A percentile compares a stretch with the other conserved stretches of the same genome.
These are phyloP conservation scores for Irpex sp. DNA, from an alignment of 1,284 basidiomycete genomes.

Conservation along the genomic window DNA sequence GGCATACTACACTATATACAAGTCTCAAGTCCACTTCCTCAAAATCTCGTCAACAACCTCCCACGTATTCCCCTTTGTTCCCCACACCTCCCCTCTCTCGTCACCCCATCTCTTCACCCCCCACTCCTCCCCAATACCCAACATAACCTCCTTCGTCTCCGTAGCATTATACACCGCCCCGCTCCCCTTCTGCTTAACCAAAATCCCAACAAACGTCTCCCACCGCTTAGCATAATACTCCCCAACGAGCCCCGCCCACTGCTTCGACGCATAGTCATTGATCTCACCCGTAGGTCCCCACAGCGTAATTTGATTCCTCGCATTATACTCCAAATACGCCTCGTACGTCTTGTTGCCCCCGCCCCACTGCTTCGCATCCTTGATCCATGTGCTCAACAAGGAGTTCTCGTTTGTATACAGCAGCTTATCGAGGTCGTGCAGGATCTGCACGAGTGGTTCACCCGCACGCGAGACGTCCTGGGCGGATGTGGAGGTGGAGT, in stretches of 20 bases:
- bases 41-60: constrained; percentile 22
- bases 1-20: too few relatives aligned
- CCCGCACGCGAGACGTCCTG: constrained; percentile 23
- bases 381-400: constrained; percentile 36
- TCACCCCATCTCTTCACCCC: constrained; percentile 24
- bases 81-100: constrained; percentile 19
- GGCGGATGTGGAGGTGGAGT: constrained; percentile 19
- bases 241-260: constrained; percentile 39
- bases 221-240: constrained; percentile 36
- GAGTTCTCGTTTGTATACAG: constrained; percentile 34
- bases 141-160: constrained; percentile 22
- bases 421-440: constrained; percentile 34
- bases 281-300: constrained; percentile 42
- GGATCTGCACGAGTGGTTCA: constrained; percentile 27
- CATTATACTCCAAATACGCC: constrained; percentile 35
- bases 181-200: constrained; percentile 26
- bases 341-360: constrained; percentile 28
- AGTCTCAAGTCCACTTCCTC: constrained; percentile 16
- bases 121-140: constrained; percentile 34
- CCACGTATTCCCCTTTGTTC: constrained; percentile 24
- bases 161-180: constrained; percentile 28
- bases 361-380: constrained; percentile 31
- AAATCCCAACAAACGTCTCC: constrained; percentile 33
- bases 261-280: constrained; percentile 42
- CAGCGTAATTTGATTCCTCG: constrained; percentile 42